Evolutionary conservation across 768 basidiomycete species (phyloP), one percentile per base, ranked within the genome.

Genomic region (Piloderma croceum): DNA sequence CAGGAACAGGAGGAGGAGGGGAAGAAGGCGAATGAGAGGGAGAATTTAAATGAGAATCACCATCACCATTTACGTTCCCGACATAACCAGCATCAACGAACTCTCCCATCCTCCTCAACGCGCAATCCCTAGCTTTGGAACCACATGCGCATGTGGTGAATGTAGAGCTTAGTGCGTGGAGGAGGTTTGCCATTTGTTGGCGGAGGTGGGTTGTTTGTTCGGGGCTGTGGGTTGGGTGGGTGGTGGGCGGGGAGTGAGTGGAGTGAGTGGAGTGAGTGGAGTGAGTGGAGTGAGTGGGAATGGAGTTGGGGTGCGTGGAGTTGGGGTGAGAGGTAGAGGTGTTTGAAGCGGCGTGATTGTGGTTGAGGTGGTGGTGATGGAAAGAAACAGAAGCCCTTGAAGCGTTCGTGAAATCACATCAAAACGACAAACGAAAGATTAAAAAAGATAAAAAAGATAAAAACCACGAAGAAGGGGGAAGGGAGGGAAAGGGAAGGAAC

Each of bases 91-190:
- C 60, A 31, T 74, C 72, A 18, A 83, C 79, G 46, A 84, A 79
- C n/a, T 66, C 66, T 11, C 74, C 74, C 74, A 84, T 81, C n/a
- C 74, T 69, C 10, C 63, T 67, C 19, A 83, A 56, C 3, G 76
- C 81, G 49, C 85, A 88, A 38, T 82, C 77, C 23, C 65, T 67
- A 4, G 80, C 70, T 5, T 67, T 67, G 7, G 73, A 65, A 5
- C 84, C 84, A 47, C 84, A 87, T 0, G 84, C 84, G 40, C 84
- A 87, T 1, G 81, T 80, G 3, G 80, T 79, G 51, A 86, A 87
- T 0, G 80, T 83, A 13, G 78, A 79, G 6, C 76, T 67, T 38
- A 87, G 70, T 5, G 81, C 70, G 40, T 85, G 81, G 1, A 87
- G 70, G 53, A 86, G 79, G 19, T 79, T 76, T 0, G 80, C 70